Evolutionary conservation across 2,329 filamentous ascomycete species (phyloP).

Genomic region (Parascedosporium putredinis): DNA sequence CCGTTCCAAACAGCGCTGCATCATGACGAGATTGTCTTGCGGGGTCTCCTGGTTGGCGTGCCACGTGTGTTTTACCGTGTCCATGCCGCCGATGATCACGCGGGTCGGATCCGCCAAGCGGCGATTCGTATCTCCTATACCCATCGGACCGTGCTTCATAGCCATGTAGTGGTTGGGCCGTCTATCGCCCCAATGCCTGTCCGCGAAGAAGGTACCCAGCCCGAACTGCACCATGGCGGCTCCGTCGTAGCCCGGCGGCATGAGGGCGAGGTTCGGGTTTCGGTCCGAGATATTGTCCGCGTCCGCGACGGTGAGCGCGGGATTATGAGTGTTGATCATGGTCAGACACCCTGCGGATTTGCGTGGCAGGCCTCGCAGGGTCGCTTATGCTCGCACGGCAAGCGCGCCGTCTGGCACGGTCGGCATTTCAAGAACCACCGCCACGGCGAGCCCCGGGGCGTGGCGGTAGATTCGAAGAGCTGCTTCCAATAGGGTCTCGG

Average conservation of each 20-base stretch:
- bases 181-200: constrained; percentile 5
- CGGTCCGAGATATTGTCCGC: too few species aligned
- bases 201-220: constrained; percentile 12
- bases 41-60: background rate
- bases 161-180: constrained; percentile 23
- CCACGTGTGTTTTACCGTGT: constrained; percentile 13
- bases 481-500: background rate
- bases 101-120: background rate
- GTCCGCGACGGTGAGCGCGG: too few species aligned
- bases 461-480: background rate
- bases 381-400: constrained; percentile 24
- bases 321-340: too few species aligned
- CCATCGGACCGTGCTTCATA: constrained; percentile 19
- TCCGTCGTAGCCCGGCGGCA: background rate
- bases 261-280: too few species aligned
- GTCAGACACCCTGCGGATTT: too few species aligned
- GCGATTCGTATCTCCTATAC: constrained; percentile 15
- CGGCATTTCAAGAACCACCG: constrained; percentile 6
- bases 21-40: background rate
- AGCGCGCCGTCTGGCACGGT: constrained; percentile 3
- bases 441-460: background rate
- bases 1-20: background rate
- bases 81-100: background rate
- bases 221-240: constrained; percentile 10
- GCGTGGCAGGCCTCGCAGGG: constrained; percentile 27